Base-by-base conservation (phyloP, 2,329 filamentous ascomycete species). In the Fusarium subtropicale region DNA sequence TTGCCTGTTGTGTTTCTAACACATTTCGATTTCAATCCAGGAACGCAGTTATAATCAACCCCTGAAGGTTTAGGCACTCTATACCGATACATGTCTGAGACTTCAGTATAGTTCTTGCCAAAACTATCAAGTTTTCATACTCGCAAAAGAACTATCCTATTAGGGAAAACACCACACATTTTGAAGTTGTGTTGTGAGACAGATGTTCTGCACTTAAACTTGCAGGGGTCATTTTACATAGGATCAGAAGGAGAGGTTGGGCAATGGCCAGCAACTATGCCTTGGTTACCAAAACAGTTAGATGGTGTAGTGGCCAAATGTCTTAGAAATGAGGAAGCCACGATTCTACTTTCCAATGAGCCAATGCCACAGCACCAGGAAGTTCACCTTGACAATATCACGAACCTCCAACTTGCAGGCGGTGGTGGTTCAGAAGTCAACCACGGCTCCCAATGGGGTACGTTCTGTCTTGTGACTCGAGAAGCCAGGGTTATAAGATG, bases 401-500 rank as follows among this genome's bases (percentile, higher is more conserved):
- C 68, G 62, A 62, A 52, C 24, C 34, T 41, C 24, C 24, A 36
- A 16, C 33, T 38, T 28, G 22, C 22, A 51, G 24, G 18, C 13
- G 47, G 4, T 38, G 33, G 9, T 38, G 33, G 33, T 38, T 51
- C 22, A 51, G n/a, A 51, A 38, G 33, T 51, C 33, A 36, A 51
- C 31, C 47, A 20, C 13, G 22, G 24, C 6, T 20, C 60, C 48
- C 46, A 51, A 64, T 48, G 61, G 64, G 59, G 55, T 51, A 60
- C 50, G 30, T 58, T 61, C 60, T 52, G 62, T 61, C 69, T 74
- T 71, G 73, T 74, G 73, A 75, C 73, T 73, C 73, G 63, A 72
- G 50, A 59, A 50, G 60, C 64, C 59, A 34, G 64, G 68, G 63
- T 75, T 50, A 38, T 54, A 67, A 72, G 69, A 77, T 78, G 76